These are phyloP conservation scores for Mycena venus DNA, from an alignment of 768 basidiomycete genomes.

Conservation along the genomic window DNA sequence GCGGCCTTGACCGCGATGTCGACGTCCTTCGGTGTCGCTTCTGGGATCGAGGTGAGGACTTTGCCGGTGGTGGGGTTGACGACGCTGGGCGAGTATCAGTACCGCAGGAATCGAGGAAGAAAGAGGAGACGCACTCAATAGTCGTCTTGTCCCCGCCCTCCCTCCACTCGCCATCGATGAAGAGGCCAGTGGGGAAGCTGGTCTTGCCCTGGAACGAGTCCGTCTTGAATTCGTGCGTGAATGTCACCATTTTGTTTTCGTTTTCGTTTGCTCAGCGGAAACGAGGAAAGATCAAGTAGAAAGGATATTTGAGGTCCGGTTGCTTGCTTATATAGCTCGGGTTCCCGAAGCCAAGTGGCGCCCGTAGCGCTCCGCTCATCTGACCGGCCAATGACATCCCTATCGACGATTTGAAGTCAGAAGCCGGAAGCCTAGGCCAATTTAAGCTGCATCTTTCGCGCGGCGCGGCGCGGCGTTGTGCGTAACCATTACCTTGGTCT, in stretches of 20 bases:
- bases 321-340: too few species aligned
- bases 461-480: too few species aligned
- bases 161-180: slow-evolving; percentile 78
- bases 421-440: too few species aligned
- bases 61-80: slow-evolving; percentile 75
- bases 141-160: slow-evolving; percentile 66
- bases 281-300: too few species aligned
- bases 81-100: slow-evolving; percentile 53
- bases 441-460: too few species aligned
- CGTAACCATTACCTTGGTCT: too few species aligned
- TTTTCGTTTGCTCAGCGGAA: too few species aligned
- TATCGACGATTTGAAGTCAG: too few species aligned
- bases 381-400: too few species aligned
- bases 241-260: slow-evolving; percentile 37
- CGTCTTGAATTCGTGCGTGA: slow-evolving; percentile 66
- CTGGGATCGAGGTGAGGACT: slow-evolving; percentile 61
- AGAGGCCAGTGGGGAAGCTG: slow-evolving; percentile 75
- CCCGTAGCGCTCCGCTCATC: too few species aligned
- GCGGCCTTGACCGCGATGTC: slow-evolving; percentile 75
- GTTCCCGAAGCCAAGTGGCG: too few species aligned
- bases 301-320: too few species aligned
- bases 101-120: background rate
- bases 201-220: slow-evolving; percentile 69
- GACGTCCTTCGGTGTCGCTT: slow-evolving; percentile 74
- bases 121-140: slow-evolving; percentile 37